phyloP scores from a whole-genome alignment of 176 grass and related monocot genomes.

The Triticum monococcum region DNA sequence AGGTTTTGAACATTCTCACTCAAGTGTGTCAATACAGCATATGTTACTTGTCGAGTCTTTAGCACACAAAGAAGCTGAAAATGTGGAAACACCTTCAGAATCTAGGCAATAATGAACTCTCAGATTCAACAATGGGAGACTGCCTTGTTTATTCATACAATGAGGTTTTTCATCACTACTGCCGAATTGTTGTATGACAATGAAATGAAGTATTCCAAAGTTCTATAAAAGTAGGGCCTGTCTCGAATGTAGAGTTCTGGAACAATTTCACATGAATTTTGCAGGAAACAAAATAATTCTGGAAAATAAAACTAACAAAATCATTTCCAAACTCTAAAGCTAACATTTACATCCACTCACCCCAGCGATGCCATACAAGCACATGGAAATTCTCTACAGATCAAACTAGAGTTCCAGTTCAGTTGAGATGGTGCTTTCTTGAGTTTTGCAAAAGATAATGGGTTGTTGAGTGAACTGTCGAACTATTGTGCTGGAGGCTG shows the following conservation, averaged over 20 bases:
- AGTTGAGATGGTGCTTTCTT: background rate
- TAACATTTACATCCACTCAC: background rate
- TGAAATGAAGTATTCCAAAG: background rate
- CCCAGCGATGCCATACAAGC: background rate
- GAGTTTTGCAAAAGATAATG: background rate
- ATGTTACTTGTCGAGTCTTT: slow-evolving; percentile 91
- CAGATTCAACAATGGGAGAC: background rate
- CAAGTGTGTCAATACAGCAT: slow-evolving; percentile 82
- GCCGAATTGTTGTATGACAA: background rate
- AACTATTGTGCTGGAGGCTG: background rate
- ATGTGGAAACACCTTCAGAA: background rate
- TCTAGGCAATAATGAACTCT: background rate
- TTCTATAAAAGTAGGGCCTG: background rate
- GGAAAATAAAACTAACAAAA: background rate
- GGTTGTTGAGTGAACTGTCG: background rate
- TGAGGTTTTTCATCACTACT: background rate
- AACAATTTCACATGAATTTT: slow-evolving; percentile 6
- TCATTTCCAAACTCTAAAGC: background rate
- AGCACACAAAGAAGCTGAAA: slow-evolving; percentile 77
- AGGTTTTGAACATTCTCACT: slow-evolving; percentile 92
- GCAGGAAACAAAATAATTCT: background rate
- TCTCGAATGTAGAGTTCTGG: background rate
- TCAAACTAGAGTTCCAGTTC: background rate
- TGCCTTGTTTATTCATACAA: background rate
- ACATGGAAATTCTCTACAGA: background rate